Conservation (phyloP, 2,329 filamentous ascomycete genomes). For the Trichoderma semiorbis region DNA sequence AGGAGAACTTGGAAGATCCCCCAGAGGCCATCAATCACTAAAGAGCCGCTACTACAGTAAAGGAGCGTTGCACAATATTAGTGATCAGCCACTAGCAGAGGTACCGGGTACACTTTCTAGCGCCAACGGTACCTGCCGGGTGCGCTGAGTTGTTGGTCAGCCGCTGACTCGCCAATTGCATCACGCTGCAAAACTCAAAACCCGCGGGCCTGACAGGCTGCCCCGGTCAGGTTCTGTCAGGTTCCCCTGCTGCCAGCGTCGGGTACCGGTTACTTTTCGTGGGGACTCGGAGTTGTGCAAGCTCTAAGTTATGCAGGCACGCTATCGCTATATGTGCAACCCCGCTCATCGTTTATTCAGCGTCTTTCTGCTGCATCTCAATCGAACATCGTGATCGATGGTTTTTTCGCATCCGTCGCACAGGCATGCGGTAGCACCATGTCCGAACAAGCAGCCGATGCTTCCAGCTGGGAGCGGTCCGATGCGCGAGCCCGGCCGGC, state of each 20-base stretch:
- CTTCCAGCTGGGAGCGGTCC: constrained; percentile 11
- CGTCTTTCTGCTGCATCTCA: neutral
- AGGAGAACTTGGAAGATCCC: neutral
- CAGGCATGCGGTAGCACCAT: constrained; percentile 14
- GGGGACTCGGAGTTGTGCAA: neutral
- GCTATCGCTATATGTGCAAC: neutral
- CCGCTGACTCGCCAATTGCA: neutral
- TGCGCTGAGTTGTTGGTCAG: neutral
- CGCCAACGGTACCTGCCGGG: neutral
- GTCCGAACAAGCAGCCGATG: constrained; percentile 11
- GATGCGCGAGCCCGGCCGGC: constrained; percentile 8
- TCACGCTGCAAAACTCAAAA: neutral
- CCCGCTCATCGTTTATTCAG: constrained; percentile 8
- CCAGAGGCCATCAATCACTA: neutral
- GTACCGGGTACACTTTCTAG: neutral
- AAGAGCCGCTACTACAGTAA: neutral
- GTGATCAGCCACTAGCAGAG: neutral
- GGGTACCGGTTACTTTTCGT: neutral
- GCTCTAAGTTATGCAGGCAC: neutral
- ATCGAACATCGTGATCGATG: neutral
- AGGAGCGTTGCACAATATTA: neutral
- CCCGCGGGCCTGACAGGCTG: neutral
- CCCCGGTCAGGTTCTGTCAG: neutral
- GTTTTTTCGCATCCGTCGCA: neutral
- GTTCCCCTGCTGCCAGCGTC: neutral